Percentiles rank a stretch among this genome's conserved stretches.
Conservation (phyloP, 139 green algal species). For the Zygnema circumcarinatum region DNA sequence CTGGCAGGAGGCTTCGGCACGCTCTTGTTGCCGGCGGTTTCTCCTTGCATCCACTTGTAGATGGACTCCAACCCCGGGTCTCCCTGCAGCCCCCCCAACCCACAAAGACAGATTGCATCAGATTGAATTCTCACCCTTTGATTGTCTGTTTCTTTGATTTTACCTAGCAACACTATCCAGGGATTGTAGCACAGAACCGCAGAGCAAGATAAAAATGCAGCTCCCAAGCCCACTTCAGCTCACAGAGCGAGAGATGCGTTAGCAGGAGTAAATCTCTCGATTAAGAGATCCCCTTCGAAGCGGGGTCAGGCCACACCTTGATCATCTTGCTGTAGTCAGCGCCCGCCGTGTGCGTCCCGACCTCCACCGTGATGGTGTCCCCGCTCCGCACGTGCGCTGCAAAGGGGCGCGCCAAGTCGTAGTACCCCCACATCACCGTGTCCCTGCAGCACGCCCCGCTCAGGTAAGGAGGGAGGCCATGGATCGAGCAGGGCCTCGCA, state of each 20-base stretch:
- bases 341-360: slow-evolving; percentile 69
- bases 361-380: slow-evolving; percentile 70
- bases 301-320: too few species aligned
- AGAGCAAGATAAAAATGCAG: too few species aligned
- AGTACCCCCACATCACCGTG: slow-evolving; percentile 45
- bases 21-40: slow-evolving; percentile 28
- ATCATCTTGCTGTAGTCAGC: slow-evolving; percentile 74
- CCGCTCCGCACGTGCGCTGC: slow-evolving; percentile 57
- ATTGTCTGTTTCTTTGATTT: too few species aligned
- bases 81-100: slow-evolving; percentile 25
- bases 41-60: slow-evolving; percentile 48
- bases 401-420: slow-evolving; percentile 27
- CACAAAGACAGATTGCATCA: too few species aligned
- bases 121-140: too few species aligned
- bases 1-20: not conserved
- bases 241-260: too few species aligned
- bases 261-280: too few species aligned
- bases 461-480: too few species aligned
- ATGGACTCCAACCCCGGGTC: slow-evolving; percentile 73
- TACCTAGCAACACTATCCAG: too few species aligned
- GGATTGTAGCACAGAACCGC: too few species aligned
- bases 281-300: too few species aligned
- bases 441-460: slow-evolving; percentile 18
- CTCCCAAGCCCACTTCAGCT: too few species aligned
- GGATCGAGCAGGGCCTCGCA: not conserved